These are phyloP conservation scores for Plectosphaerella sp. DNA, from an alignment of 2,329 filamentous ascomycete species.

Conservation along the genomic window DNA sequence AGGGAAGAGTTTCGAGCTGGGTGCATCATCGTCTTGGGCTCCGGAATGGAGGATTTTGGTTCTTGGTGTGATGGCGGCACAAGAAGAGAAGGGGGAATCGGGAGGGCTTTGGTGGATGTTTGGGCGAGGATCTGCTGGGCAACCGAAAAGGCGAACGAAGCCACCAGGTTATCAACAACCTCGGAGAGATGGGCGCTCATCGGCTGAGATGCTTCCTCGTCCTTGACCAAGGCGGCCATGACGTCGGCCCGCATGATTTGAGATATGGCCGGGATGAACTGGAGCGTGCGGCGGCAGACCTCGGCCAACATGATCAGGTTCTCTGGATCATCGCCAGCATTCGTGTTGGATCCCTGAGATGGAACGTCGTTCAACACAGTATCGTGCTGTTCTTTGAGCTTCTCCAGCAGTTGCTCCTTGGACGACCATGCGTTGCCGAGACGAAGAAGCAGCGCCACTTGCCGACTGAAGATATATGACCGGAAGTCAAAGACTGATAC, in stretches of 20 bases:
- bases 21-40: constrained; percentile 68
- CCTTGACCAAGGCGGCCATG: constrained; percentile 50
- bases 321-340: constrained; percentile 59
- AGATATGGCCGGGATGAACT: constrained; percentile 78
- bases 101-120: constrained; percentile 64
- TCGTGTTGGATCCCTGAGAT: constrained; percentile 42
- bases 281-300: constrained; percentile 74
- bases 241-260: constrained; percentile 78
- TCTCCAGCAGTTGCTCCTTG: constrained; percentile 56
- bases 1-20: constrained; percentile 62
- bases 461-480: constrained; percentile 87
- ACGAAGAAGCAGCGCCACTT: constrained; percentile 75
- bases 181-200: constrained; percentile 37
- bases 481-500: constrained; percentile 96
- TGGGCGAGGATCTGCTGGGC: constrained; percentile 73
- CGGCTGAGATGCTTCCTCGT: constrained; percentile 27
- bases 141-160: constrained; percentile 73
- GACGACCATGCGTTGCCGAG: constrained; percentile 71
- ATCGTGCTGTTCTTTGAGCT: constrained; percentile 59
- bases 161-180: constrained; percentile 68
- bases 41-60: constrained; percentile 57
- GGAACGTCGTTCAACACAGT: constrained; percentile 53
- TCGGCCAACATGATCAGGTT: constrained; percentile 79
- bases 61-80: constrained; percentile 44
- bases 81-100: constrained; percentile 58